phyloP scores from a whole-genome alignment of 192 early-diverging fungal species.

The Pilaira anomala region DNA sequence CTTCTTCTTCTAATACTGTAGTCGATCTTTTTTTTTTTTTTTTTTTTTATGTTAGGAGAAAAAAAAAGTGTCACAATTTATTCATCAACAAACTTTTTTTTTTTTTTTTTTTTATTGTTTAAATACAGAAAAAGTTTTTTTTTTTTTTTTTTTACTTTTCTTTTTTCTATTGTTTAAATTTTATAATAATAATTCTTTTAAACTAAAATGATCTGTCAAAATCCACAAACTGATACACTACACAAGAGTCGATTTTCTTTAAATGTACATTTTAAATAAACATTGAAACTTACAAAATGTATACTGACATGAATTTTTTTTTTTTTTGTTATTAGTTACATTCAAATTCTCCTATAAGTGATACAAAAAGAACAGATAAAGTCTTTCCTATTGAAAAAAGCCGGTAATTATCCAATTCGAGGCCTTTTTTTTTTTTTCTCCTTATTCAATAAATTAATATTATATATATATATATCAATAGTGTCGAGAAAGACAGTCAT shows the following conservation, averaged over 20 bases:
- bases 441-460: background rate
- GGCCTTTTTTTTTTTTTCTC: background rate
- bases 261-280: background rate
- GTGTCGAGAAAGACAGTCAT: background rate
- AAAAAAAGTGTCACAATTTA: no score
- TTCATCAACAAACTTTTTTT: no score
- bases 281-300: no score
- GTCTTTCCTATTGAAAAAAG: background rate
- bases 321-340: slow-evolving; percentile 1
- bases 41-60: no score
- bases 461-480: background rate
- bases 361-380: background rate
- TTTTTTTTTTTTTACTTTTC: background rate
- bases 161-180: background rate
- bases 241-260: slow-evolving; percentile 9
- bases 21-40: no score
- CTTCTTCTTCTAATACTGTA: no score
- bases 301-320: no score
- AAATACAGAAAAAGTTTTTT: background rate
- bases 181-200: background rate
- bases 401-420: background rate
- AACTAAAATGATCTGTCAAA: slow-evolving; percentile 2
- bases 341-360: slow-evolving; percentile 6
- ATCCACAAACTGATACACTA: background rate
- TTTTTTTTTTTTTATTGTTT: no score